A percentile compares a stretch with the other conserved stretches of the same genome.
Evolutionary conservation across 2,329 filamentous ascomycete genomes (phyloP).

Genomic region (Talaromyces sp.): DNA sequence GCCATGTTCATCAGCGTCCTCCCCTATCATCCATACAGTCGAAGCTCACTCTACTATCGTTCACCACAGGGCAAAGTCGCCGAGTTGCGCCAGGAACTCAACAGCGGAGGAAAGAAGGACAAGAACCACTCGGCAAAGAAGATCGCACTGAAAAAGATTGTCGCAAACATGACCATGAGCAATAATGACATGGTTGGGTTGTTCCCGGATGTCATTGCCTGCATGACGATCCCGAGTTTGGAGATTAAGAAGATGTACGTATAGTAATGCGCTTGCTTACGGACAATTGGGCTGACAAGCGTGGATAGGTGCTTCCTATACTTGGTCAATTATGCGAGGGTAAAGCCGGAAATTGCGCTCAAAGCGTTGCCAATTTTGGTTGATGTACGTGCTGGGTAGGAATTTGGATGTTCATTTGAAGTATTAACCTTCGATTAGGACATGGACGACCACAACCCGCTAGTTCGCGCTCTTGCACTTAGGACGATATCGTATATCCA

Average conservation of each 20-base stretch:
- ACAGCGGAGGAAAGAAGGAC: constrained; percentile 93
- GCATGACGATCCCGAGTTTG: constrained; percentile 90
- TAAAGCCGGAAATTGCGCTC: constrained; percentile 89
- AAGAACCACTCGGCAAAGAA: constrained; percentile 95
- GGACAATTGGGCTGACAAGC: constrained; percentile 17
- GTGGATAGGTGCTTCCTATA: constrained; percentile 85
- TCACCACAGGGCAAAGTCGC: constrained; percentile 90
- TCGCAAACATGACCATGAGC: constrained; percentile 99
- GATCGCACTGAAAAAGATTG: constrained; percentile 98
- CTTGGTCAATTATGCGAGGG: constrained; percentile 91
- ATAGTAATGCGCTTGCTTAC: not conserved
- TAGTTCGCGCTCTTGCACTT: constrained; percentile 86
- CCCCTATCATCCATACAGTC: constrained; percentile 25
- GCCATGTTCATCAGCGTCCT: constrained; percentile 31
- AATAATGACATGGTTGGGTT: constrained; percentile 99
- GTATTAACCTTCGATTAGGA: constrained; percentile 55
- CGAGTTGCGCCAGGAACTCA: constrained; percentile 90
- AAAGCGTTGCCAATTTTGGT: constrained; percentile 87
- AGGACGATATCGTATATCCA: constrained; percentile 98
- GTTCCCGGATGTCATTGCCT: constrained; percentile 90
- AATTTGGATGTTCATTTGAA: not conserved
- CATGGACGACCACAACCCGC: constrained; percentile 86
- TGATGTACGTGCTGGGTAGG: constrained; percentile 53
- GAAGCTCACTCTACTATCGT: constrained; percentile 32
- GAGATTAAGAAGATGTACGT: constrained; percentile 99